Percentiles rank a stretch among this genome's conserved stretches.
These are phyloP conservation scores for Thelonectria blattea DNA, from an alignment of 2,329 filamentous ascomycete genomes.

Conservation along the genomic window DNA sequence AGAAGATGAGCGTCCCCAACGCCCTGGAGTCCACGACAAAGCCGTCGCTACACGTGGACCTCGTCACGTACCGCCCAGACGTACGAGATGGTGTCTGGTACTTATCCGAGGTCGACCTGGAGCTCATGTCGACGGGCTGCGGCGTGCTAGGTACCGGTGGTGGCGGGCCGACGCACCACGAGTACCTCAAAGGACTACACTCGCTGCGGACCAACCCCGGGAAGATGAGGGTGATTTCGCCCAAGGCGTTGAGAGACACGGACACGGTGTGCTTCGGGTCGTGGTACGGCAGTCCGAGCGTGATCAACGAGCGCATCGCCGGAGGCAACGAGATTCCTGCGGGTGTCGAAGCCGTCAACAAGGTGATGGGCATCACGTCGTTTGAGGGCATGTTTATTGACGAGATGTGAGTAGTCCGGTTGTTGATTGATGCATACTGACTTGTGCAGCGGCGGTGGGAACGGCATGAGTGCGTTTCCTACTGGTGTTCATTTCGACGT, in stretches of 20 bases:
- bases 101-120: slow-evolving; percentile 45
- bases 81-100: slow-evolving; percentile 44
- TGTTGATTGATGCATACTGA: slow-evolving; percentile 3
- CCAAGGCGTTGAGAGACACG: slow-evolving; percentile 44
- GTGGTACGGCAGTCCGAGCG: slow-evolving; percentile 53
- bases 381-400: slow-evolving; percentile 45
- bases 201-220: slow-evolving; percentile 43
- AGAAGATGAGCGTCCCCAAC: slow-evolving; percentile 39
- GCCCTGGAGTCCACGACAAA: slow-evolving; percentile 40
- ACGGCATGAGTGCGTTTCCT: slow-evolving; percentile 46
- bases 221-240: slow-evolving; percentile 49
- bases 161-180: slow-evolving; percentile 47
- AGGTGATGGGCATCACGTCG: slow-evolving; percentile 39
- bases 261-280: slow-evolving; percentile 50
- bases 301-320: slow-evolving; percentile 47
- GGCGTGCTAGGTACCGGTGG: slow-evolving; percentile 47
- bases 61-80: slow-evolving; percentile 40
- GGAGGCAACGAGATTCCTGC: slow-evolving; percentile 45
- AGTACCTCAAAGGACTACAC: slow-evolving; percentile 52
- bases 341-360: slow-evolving; percentile 45
- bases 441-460: slow-evolving; percentile 43
- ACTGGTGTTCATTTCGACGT: slow-evolving; percentile 44
- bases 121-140: slow-evolving; percentile 45
- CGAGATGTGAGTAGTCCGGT: slow-evolving; percentile 43
- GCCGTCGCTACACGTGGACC: slow-evolving; percentile 40